Base-by-base conservation (phyloP, 306 rosid genomes). In the Inga laurina region DNA sequence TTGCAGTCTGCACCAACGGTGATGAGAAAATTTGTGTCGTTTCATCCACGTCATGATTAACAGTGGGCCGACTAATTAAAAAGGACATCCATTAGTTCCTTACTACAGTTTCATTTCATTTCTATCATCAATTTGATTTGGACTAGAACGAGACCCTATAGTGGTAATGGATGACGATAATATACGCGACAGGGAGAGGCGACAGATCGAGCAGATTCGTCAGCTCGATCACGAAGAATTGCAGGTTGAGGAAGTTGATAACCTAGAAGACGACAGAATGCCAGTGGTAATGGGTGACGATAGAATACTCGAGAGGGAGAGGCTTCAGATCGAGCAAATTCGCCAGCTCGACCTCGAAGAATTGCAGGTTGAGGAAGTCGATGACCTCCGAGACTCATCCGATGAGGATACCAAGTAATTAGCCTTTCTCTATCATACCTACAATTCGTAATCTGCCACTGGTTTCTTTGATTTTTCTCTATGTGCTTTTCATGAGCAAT, bases 261-360 rank as follows among this genome's bases (percentile, higher is more conserved):
- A 78, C 57, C 66, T 22, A 22, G 66, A 59, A 59, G 66, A 22
- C 66, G 66, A 59, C 9, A 24, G 66, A 22, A 22, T 59, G 66
- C 34, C 24, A 5, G 57, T 46, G 3, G 59, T 49, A 70, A 92
- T 96, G 98, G 97, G 87, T 0, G 83, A 89, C 37, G 89, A 86
- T 15, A 84, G 91, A 83, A 27, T 91, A 12, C 70, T 91, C 14
- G 98, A 87, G 86, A 84, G 93, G 59, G 99, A 96, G 86, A 86
- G 93, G 88, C 85, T 54, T 70, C 99, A 96, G 94, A 93, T 96
- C 82, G 94, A 96, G 84, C 94, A 91, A 78, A 93, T 94, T 87
- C 92, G 85, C 79, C 89, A 90, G 86, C 99, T 96, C 82, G 99
- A 96, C 88, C 90, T 87, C 68, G 99, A 96, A 75, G 94, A 92